phyloP scores from a whole-genome alignment of 176 grass and related monocot species.

The Oryza brachyantha region DNA sequence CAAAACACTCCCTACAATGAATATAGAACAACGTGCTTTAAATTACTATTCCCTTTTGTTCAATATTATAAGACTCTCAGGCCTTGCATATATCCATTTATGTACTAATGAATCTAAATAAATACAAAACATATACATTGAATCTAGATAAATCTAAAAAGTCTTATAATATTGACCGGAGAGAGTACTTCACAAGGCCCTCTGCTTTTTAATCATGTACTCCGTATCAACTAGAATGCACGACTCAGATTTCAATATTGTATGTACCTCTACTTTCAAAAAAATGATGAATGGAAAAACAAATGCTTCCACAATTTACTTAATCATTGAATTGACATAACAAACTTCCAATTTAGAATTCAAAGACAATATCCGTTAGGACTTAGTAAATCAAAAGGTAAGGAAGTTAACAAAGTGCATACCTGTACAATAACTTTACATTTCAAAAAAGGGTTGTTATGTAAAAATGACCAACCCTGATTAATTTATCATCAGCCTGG shows the following conservation, averaged over 20 bases:
- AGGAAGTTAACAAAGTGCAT: neutral
- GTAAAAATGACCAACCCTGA: neutral
- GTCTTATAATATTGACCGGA: too few relatives aligned
- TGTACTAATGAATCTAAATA: too few relatives aligned
- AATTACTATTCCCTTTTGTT: too few relatives aligned
- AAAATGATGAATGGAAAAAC: neutral
- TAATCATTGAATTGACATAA: neutral
- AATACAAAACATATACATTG: too few relatives aligned
- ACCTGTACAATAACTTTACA: slow-evolving; percentile 63
- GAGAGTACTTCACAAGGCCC: neutral
- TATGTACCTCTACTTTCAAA: neutral
- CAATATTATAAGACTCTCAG: too few relatives aligned
- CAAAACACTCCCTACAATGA: neutral
- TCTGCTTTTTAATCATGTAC: neutral
- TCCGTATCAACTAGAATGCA: too few relatives aligned
- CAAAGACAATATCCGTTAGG: neutral
- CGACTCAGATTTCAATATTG: neutral
- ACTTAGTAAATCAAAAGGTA: neutral
- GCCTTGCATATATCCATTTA: too few relatives aligned
- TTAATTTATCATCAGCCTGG: slow-evolving; percentile 46
- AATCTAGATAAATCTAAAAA: too few relatives aligned
- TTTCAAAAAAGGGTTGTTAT: slow-evolving; percentile 7
- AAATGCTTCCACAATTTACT: neutral
- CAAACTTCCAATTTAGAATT: neutral
- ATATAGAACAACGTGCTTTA: neutral